Evolutionary conservation across 2,329 filamentous ascomycete species (phyloP).

Genomic region (Keithomyces neogunnii): DNA sequence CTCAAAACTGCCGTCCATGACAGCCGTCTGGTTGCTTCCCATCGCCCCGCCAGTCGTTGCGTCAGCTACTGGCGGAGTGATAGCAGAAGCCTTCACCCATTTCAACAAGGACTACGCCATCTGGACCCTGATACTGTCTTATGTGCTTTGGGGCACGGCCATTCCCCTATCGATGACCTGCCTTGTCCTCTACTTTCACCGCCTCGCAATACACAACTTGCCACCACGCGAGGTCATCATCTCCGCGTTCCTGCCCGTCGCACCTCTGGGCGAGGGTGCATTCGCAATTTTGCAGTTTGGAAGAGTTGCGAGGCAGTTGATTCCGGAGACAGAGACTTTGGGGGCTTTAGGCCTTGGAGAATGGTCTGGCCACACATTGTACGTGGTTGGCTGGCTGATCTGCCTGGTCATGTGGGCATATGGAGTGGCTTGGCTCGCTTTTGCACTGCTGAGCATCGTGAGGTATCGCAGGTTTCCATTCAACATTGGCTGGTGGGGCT

Average conservation of each 20-base stretch:
- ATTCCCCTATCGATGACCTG: slow-evolving; percentile 42
- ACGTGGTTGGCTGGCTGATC: slow-evolving; percentile 38
- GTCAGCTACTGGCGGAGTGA: slow-evolving; percentile 45
- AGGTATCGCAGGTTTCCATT: slow-evolving; percentile 21
- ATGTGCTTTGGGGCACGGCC: slow-evolving; percentile 54
- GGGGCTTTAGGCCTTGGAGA: slow-evolving; percentile 19
- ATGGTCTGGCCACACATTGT: slow-evolving; percentile 44
- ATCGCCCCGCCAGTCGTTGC: slow-evolving; percentile 56
- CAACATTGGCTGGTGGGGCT: slow-evolving; percentile 31
- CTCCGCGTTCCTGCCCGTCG: slow-evolving; percentile 52
- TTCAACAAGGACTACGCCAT: slow-evolving; percentile 39
- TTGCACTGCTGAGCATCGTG: slow-evolving; percentile 21
- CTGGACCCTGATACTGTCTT: slow-evolving; percentile 47
- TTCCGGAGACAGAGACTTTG: slow-evolving; percentile 25
- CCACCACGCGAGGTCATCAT: slow-evolving; percentile 53
- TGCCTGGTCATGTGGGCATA: slow-evolving; percentile 26
- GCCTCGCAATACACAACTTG: slow-evolving; percentile 50
- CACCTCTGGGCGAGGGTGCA: slow-evolving; percentile 53
- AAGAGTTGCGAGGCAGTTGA: slow-evolving; percentile 24
- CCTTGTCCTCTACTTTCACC: slow-evolving; percentile 53
- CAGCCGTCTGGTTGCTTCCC: slow-evolving; percentile 52
- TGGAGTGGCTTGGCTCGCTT: slow-evolving; percentile 23
- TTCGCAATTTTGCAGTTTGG: slow-evolving; percentile 40
- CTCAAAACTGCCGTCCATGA: slow-evolving; percentile 38
- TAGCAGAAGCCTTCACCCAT: slow-evolving; percentile 42